Conservation (phyloP, 495 filamentous ascomycete species). For the Podospora australis region DNA sequence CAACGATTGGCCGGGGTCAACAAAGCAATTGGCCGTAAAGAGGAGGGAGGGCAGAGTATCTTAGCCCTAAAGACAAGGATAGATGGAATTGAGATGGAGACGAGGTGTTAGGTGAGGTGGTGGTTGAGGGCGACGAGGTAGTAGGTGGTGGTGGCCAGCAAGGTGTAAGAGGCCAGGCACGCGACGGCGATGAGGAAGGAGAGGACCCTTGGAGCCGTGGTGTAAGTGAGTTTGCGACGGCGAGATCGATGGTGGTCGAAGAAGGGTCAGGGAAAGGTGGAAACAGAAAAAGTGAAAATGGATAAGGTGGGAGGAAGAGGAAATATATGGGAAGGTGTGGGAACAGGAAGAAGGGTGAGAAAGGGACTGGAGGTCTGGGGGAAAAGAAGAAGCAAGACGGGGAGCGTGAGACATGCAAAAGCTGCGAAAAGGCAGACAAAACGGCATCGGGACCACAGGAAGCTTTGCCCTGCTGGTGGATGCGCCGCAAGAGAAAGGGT, state of each 20-base stretch:
- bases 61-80: slow-evolving; percentile 3
- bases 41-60: slow-evolving; percentile 4
- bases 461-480: slow-evolving; percentile 22
- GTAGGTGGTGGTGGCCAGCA: neutral
- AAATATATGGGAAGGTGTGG: slow-evolving; percentile 11
- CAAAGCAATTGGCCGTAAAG: slow-evolving; percentile 26
- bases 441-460: slow-evolving; percentile 25
- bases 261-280: neutral
- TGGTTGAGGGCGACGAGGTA: slow-evolving; percentile 7
- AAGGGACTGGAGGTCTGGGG: slow-evolving; percentile 14
- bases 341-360: slow-evolving; percentile 23
- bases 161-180: slow-evolving; percentile 8
- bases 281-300: slow-evolving; percentile 2
- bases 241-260: slow-evolving; percentile 6
- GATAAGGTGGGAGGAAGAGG: slow-evolving; percentile 4
- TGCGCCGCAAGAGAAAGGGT: slow-evolving; percentile 14
- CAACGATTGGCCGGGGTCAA: slow-evolving; percentile 15
- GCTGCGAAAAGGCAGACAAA: slow-evolving; percentile 25
- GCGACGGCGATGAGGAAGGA: slow-evolving; percentile 12
- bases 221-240: slow-evolving; percentile 10
- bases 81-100: slow-evolving; percentile 7
- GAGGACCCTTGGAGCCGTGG: neutral
- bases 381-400: slow-evolving; percentile 15
- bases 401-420: slow-evolving; percentile 24
- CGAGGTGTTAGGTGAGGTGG: slow-evolving; percentile 8